Conservation (phyloP, 352 stramenopile species). For the Phytophthora europaea region DNA sequence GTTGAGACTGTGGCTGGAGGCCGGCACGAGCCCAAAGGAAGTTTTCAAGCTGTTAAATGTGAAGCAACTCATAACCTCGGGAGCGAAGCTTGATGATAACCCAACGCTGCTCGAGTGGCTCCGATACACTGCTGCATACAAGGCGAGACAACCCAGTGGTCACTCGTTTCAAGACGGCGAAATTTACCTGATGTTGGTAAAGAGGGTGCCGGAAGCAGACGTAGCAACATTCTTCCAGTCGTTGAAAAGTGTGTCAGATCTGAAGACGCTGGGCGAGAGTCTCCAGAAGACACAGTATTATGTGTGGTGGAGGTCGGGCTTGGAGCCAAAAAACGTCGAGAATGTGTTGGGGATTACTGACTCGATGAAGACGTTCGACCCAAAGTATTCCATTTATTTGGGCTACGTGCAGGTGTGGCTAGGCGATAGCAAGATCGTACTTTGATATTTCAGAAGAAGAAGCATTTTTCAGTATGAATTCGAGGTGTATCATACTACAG, state of each 20-base stretch:
- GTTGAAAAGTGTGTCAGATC: not conserved
- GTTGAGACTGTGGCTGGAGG: conserved; percentile 2
- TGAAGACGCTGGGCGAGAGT: conserved; percentile 11
- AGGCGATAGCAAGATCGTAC: not conserved
- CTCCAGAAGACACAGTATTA: conserved; percentile 10
- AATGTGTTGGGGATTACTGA: not conserved
- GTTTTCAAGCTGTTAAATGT: conserved; percentile 9
- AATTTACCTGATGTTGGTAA: conserved; percentile 5
- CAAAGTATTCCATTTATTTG: conserved; percentile 1
- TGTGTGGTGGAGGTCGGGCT: not conserved
- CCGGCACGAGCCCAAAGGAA: conserved; percentile 1
- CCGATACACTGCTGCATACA: conserved; percentile 10
- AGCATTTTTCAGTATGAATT: no score
- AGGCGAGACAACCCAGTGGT: not conserved
- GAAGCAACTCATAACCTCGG: not conserved
- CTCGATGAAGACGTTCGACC: not conserved
- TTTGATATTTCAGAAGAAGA: not conserved
- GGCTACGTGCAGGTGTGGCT: not conserved
- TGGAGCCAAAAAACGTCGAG: not conserved
- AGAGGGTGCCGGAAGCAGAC: conserved; percentile 4
- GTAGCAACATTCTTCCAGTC: conserved; percentile 5
- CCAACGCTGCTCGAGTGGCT: conserved; percentile 15
- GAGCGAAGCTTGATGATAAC: conserved; percentile 5
- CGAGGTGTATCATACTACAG: no score
- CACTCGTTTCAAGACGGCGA: not conserved